phyloP scores from a whole-genome alignment of 768 basidiomycete genomes.

The Thelephora ganbajun region DNA sequence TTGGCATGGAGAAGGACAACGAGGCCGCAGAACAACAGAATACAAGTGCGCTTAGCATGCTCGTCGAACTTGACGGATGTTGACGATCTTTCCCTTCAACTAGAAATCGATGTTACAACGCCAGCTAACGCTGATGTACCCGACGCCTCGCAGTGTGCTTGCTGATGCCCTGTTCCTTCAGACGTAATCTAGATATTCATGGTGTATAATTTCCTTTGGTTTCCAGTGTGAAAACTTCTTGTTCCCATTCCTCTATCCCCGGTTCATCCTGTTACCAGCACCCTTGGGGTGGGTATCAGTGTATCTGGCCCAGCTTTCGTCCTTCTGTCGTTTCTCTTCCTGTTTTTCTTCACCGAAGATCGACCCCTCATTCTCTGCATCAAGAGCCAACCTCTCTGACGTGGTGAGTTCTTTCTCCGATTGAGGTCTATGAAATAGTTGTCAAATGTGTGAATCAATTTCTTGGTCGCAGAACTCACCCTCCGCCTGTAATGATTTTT shows the following conservation, averaged over 20 bases:
- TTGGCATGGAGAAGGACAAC: constrained; percentile 83
- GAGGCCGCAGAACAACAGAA: constrained; percentile 35
- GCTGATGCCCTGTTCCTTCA: constrained; percentile 32
- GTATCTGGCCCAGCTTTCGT: constrained; percentile 85
- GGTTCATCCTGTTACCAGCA: constrained; percentile 95
- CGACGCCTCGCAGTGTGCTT: constrained; percentile 78
- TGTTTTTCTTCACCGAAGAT: constrained; percentile 46
- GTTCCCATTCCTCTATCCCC: constrained; percentile 37
- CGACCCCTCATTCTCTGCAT: constrained; percentile 79
- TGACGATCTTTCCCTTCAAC: neutral
- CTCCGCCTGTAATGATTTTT: constrained; percentile 78
- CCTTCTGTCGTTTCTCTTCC: constrained; percentile 70
- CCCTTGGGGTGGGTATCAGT: constrained; percentile 80
- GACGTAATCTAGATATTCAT: neutral
- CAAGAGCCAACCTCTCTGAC: constrained; percentile 63
- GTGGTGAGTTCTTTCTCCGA: constrained; percentile 55
- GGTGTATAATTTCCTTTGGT: constrained; percentile 8
- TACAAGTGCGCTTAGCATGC: constrained; percentile 21
- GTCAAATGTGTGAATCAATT: neutral
- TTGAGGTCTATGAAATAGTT: constrained; percentile 33
- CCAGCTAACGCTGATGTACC: constrained; percentile 55
- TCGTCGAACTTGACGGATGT: neutral
- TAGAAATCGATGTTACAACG: constrained; percentile 89
- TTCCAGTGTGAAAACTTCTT: constrained; percentile 6
- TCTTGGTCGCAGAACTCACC: constrained; percentile 33